Conservation (phyloP, 768 basidiomycete species). For the Mycena polygramma region DNA sequence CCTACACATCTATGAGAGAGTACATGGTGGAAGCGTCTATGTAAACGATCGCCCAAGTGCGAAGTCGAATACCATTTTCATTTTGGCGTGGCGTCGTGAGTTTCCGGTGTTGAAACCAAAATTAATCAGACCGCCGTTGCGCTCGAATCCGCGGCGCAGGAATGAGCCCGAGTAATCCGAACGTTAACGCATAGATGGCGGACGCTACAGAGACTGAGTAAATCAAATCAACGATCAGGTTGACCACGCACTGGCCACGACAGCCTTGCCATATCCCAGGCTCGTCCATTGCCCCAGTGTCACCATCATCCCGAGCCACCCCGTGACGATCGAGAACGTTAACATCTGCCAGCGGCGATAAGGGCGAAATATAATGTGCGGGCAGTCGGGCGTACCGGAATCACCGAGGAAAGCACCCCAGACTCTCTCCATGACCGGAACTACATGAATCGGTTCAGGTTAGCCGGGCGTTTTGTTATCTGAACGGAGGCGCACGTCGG, state of each 20-base stretch:
- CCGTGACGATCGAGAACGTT: constrained; percentile 76
- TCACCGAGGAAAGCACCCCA: constrained; percentile 73
- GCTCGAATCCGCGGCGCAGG: constrained; percentile 63
- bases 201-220: constrained; percentile 59
- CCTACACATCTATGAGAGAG: constrained; percentile 17
- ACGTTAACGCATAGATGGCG: constrained; percentile 75
- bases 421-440: constrained; percentile 83
- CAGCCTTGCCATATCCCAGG: constrained; percentile 74
- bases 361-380: constrained; percentile 4
- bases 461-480: not conserved
- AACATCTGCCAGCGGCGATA: constrained; percentile 54
- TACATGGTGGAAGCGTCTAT: constrained; percentile 21
- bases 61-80: not conserved
- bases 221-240: not conserved
- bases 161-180: constrained; percentile 82
- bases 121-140: constrained; percentile 26
- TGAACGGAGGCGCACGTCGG: constrained; percentile 65
- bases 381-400: constrained; percentile 60
- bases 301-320: constrained; percentile 73
- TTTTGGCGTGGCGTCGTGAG: not conserved
- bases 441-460: constrained; percentile 49
- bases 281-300: constrained; percentile 77
- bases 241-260: constrained; percentile 67
- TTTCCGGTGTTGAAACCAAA: not conserved
- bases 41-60: constrained; percentile 5